phyloP scores from a whole-genome alignment of 306 rosid genomes.

The Vicia faba region DNA sequence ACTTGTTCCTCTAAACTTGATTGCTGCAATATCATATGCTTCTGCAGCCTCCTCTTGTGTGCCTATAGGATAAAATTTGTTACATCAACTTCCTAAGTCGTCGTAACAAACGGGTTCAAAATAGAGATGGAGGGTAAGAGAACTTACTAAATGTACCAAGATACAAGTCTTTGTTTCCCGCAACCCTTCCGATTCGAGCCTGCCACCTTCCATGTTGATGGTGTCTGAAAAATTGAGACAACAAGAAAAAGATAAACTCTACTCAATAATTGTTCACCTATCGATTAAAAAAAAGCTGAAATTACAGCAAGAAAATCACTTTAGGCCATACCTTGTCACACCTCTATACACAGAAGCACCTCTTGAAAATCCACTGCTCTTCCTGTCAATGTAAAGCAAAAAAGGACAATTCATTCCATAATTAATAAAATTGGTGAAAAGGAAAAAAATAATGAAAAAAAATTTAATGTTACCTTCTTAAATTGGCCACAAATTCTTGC shows the following conservation, averaged over 20 bases:
- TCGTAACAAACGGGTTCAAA: background rate
- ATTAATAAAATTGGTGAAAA: constrained; percentile 6
- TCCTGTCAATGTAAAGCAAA: constrained; percentile 51
- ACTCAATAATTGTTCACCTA: constrained; percentile 44
- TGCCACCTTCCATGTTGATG: constrained; percentile 99
- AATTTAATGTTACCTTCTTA: constrained; percentile 67
- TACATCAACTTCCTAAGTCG: too few relatives aligned
- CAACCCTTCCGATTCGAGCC: constrained; percentile 96
- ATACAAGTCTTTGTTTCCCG: constrained; percentile 97
- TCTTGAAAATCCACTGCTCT: constrained; percentile 99
- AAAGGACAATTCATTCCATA: constrained; percentile 31
- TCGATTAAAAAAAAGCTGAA: constrained; percentile 51
- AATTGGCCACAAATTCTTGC: constrained; percentile 96
- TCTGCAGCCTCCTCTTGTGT: constrained; percentile 99
- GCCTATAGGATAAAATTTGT: too few relatives aligned
- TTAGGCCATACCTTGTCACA: constrained; percentile 96
- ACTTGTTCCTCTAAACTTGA: constrained; percentile 92
- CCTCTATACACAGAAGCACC: constrained; percentile 99
- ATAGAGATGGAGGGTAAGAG: constrained; percentile 1
- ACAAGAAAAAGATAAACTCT: constrained; percentile 37
- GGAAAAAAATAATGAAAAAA: constrained; percentile 10
- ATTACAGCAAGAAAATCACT: constrained; percentile 50
- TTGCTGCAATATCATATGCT: constrained; percentile 99
- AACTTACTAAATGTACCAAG: constrained; percentile 96
- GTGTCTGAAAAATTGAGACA: constrained; percentile 58